Conservation (phyloP, 805 yeast genomes). For the Spathaspora gorwiae region DNA sequence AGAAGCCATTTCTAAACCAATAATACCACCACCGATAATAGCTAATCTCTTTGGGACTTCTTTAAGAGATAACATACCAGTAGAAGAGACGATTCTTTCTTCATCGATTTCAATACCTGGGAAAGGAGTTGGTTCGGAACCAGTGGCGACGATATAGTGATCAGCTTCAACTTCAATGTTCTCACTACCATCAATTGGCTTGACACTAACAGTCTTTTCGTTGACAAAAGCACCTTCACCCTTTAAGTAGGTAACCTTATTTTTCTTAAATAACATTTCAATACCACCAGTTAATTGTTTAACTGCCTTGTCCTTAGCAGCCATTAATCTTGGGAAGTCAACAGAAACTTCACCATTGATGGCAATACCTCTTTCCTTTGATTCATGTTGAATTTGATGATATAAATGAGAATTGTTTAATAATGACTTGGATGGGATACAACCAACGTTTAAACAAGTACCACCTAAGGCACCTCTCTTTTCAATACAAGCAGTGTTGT, state of each 20-base stretch:
- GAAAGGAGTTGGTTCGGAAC: constrained; percentile 97
- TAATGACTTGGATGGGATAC: constrained; percentile 96
- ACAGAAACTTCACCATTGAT: constrained; percentile 67
- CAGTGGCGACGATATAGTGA: constrained; percentile 93
- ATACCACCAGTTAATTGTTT: constrained; percentile 88
- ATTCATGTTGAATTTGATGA: constrained; percentile 84
- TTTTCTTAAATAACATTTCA: constrained; percentile 91
- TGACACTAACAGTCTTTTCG: constrained; percentile 73
- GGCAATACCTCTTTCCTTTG: constrained; percentile 86
- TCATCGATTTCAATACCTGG: constrained; percentile 97
- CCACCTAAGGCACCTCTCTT: constrained; percentile 97
- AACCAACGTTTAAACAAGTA: constrained; percentile 97
- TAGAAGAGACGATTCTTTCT: constrained; percentile 93
- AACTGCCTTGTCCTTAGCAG: constrained; percentile 89
- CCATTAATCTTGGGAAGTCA: constrained; percentile 76
- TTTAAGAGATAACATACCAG: constrained; percentile 80
- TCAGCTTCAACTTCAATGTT: constrained; percentile 68
- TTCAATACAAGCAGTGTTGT: constrained; percentile 93
- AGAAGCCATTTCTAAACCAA: constrained; percentile 98
- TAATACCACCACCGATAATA: constrained; percentile 98
- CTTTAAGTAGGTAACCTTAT: constrained; percentile 90
- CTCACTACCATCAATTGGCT: constrained; percentile 78
- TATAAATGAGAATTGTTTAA: constrained; percentile 90
- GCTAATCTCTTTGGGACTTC: constrained; percentile 91
- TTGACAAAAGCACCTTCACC: constrained; percentile 87